Conservation (phyloP, 352 stramenopile genomes). For the Globisporangium ultimum region DNA sequence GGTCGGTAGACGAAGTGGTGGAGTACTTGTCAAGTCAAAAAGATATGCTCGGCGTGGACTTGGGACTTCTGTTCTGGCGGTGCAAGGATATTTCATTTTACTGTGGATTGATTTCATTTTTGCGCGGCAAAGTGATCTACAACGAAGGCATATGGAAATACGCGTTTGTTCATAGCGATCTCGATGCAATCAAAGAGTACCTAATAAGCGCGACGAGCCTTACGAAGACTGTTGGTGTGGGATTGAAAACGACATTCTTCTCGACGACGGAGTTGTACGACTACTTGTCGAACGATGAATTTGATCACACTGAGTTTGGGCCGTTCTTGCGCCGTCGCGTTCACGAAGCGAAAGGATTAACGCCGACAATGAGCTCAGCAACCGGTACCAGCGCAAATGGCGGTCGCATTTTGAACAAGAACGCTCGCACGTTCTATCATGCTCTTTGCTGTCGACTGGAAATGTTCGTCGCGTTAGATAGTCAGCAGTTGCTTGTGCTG, state of each 20-base stretch:
- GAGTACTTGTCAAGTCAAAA: constrained; percentile 21
- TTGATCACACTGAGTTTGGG: constrained; percentile 48
- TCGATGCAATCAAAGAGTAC: constrained; percentile 30
- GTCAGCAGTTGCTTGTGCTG: constrained; percentile 37
- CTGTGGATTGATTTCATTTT: constrained; percentile 20
- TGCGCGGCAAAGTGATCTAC: constrained; percentile 41
- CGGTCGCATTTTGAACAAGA: constrained; percentile 34
- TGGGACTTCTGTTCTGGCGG: constrained; percentile 34
- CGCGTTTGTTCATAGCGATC: constrained; percentile 40
- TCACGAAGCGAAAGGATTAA: constrained; percentile 27
- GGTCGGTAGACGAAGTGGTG: constrained; percentile 42
- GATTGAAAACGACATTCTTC: constrained; percentile 27
- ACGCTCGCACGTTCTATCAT: constrained; percentile 34
- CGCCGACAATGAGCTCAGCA: constrained; percentile 4
- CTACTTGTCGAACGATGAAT: constrained; percentile 21
- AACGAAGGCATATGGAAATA: constrained; percentile 47
- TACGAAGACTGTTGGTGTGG: constrained; percentile 22
- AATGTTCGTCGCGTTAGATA: constrained; percentile 20
- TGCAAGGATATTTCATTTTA: constrained; percentile 42
- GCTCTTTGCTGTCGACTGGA: constrained; percentile 38
- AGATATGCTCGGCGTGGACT: constrained; percentile 26
- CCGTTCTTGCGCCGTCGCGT: constrained; percentile 38
- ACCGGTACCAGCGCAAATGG: constrained; percentile 8
- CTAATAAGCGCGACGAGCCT: constrained; percentile 17
- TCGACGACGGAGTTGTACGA: constrained; percentile 20